A percentile compares a stretch with the other conserved stretches of the same genome.
phyloP scores from a whole-genome alignment of 2,329 filamentous ascomycete genomes.

The Fusarium luffae region DNA sequence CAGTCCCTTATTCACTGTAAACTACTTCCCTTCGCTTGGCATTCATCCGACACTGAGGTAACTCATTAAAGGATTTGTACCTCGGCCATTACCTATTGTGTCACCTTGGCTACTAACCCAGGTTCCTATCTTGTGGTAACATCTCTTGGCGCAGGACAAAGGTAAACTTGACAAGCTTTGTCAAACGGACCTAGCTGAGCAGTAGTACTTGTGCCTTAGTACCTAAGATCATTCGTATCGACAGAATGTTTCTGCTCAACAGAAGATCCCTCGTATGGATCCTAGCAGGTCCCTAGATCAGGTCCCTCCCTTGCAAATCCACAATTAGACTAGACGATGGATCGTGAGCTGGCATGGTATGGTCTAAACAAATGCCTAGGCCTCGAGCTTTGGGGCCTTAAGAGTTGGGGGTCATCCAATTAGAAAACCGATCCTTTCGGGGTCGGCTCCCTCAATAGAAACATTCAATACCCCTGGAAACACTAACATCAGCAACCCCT shows the following conservation, averaged over 20 bases:
- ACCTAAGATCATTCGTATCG: background rate
- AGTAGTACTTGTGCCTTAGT: background rate
- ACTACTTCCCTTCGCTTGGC: conserved; percentile 39
- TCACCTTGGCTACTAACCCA: background rate
- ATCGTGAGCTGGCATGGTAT: conserved; percentile 33
- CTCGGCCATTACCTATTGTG: background rate
- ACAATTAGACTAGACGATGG: conserved; percentile 20
- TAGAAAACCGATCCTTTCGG: conserved; percentile 11
- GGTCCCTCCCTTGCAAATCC: conserved; percentile 26
- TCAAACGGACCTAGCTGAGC: background rate
- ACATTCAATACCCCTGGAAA: conserved; percentile 16
- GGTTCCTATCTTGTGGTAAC: background rate
- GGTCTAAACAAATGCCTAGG: conserved; percentile 22
- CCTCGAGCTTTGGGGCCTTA: conserved; percentile 3
- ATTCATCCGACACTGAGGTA: conserved; percentile 5
- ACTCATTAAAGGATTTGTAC: background rate
- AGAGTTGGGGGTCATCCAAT: conserved; percentile 11
- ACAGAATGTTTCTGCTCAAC: background rate
- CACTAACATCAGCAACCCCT: background rate
- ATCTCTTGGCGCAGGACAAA: background rate
- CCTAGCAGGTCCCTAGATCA: background rate
- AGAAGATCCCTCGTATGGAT: background rate
- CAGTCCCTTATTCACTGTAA: conserved; percentile 14
- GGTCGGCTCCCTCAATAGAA: conserved; percentile 9
- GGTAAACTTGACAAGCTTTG: background rate